phyloP scores from a whole-genome alignment of 2,329 filamentous ascomycete genomes.

The Venturiaceae sp. region DNA sequence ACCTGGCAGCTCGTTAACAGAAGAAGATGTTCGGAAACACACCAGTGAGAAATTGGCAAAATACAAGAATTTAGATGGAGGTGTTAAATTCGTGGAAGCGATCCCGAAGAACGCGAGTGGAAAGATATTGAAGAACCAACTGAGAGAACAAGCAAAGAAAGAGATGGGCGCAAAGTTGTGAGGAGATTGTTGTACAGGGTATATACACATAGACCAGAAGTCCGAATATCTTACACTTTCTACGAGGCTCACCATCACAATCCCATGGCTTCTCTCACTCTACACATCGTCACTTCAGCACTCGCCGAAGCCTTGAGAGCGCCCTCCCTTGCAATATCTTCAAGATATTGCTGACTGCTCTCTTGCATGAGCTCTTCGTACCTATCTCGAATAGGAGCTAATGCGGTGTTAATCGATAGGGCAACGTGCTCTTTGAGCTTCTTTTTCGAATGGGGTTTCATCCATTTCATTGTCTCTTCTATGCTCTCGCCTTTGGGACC shows the following conservation, averaged over 20 bases:
- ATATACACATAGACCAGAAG: neutral
- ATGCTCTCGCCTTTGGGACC: constrained; percentile 37
- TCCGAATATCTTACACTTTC: neutral
- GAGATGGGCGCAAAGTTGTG: constrained; percentile 10
- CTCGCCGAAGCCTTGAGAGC: constrained; percentile 50
- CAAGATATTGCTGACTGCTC: constrained; percentile 42
- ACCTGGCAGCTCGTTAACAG: constrained; percentile 9
- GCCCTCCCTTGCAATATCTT: constrained; percentile 49
- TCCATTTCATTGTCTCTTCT: constrained; percentile 33
- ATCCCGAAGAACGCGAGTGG: constrained; percentile 67
- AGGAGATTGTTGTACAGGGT: neutral
- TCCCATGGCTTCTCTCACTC: constrained; percentile 34
- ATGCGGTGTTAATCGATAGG: constrained; percentile 42
- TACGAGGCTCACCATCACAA: constrained; percentile 13
- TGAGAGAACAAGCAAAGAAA: constrained; percentile 38
- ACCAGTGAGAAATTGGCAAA: constrained; percentile 58
- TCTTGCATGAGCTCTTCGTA: constrained; percentile 43
- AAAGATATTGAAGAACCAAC: constrained; percentile 59
- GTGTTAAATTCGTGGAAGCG: constrained; percentile 53
- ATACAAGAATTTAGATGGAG: constrained; percentile 59
- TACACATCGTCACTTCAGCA: constrained; percentile 42
- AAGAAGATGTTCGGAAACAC: constrained; percentile 36
- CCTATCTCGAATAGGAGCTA: constrained; percentile 45
- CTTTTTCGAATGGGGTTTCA: constrained; percentile 38
- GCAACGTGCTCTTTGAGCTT: constrained; percentile 57